phyloP scores from a whole-genome alignment of 1,139 yeast species.

The Ashbya aceris region DNA sequence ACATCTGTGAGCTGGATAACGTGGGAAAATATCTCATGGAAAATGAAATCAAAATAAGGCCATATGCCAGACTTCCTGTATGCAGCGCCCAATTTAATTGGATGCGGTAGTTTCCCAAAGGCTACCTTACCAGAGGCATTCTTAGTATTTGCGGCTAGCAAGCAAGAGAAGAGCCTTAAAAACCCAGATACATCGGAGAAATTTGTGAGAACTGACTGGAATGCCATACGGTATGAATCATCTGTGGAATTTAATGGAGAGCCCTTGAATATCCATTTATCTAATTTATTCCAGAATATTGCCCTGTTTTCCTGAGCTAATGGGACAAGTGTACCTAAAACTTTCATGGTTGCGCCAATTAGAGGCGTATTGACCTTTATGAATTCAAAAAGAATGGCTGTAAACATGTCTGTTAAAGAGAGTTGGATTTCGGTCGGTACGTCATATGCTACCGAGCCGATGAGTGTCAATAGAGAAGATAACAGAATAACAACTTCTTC shows the following conservation, averaged over 20 bases:
- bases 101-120: conserved; percentile 45
- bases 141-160: conserved; percentile 33
- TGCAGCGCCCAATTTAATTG: conserved; percentile 52
- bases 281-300: conserved; percentile 61
- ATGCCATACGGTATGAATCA: conserved; percentile 21
- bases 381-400: conserved; percentile 37
- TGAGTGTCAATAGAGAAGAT: conserved; percentile 56
- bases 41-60: conserved; percentile 69
- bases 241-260: conserved; percentile 13
- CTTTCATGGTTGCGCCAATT: conserved; percentile 43
- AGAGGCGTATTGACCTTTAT: conserved; percentile 43
- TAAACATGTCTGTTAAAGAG: conserved; percentile 18
- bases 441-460: conserved; percentile 43
- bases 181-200: conserved; percentile 57
- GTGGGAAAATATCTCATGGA: conserved; percentile 54
- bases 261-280: conserved; percentile 57
- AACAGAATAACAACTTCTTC: conserved; percentile 76
- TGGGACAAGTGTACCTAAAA: conserved; percentile 48
- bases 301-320: conserved; percentile 35
- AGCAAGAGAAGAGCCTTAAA: conserved; percentile 33
- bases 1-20: conserved; percentile 23
- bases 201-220: conserved; percentile 28
- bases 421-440: conserved; percentile 20
- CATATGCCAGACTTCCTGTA: conserved; percentile 63
- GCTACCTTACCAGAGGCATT: conserved; percentile 26